Conservation (phyloP, 768 basidiomycete species). For the Termitomyces titanicus region DNA sequence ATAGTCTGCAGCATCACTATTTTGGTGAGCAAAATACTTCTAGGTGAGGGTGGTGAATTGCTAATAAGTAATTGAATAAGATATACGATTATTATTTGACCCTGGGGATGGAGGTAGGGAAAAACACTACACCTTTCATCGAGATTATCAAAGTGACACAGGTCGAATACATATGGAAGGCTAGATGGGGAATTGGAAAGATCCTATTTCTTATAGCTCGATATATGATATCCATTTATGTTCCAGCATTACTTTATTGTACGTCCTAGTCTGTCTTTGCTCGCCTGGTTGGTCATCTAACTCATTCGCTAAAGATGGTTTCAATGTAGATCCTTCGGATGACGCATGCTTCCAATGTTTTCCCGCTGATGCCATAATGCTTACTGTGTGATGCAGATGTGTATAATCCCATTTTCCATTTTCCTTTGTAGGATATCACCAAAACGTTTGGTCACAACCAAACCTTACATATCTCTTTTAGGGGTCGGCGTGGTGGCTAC, state of each 20-base stretch:
- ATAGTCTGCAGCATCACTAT: slow-evolving; percentile 6
- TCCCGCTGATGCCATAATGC: no score
- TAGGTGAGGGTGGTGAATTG: no score
- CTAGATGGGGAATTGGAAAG: slow-evolving; percentile 18
- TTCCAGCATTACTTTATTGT: slow-evolving; percentile 17
- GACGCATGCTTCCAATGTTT: no score
- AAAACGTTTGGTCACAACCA: neutral
- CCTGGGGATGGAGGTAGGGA: slow-evolving; percentile 9
- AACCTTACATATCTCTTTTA: neutral
- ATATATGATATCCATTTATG: slow-evolving; percentile 23
- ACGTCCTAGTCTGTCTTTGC: neutral
- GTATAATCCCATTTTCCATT: neutral
- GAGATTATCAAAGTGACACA: neutral
- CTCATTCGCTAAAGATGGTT: no score
- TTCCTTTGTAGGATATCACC: neutral
- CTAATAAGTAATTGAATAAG: no score
- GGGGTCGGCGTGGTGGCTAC: slow-evolving; percentile 4
- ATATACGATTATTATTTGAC: no score
- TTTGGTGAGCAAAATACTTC: neutral
- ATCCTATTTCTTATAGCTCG: slow-evolving; percentile 21
- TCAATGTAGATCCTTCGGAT: no score
- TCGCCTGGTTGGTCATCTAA: neutral
- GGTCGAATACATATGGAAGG: no score
- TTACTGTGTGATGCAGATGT: no score
- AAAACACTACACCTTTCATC: neutral